phyloP scores from a whole-genome alignment of 2,329 filamentous ascomycete species.

The Aspergillus sp. region DNA sequence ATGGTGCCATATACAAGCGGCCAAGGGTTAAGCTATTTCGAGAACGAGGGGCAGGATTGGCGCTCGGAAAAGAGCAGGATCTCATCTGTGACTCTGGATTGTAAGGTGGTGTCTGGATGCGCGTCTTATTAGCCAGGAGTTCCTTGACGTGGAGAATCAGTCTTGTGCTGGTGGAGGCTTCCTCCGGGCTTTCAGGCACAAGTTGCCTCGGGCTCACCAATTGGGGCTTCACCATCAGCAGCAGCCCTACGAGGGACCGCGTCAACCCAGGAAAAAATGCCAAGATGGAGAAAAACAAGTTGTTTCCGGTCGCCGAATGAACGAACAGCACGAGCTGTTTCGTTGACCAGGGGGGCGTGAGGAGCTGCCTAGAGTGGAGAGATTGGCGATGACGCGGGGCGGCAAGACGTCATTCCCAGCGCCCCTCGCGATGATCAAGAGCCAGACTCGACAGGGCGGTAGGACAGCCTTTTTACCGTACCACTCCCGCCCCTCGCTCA shows the following conservation, averaged over 20 bases:
- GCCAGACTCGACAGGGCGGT: background rate
- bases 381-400: background rate
- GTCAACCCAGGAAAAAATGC: background rate
- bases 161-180: background rate
- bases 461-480: background rate
- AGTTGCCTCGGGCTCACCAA: constrained; percentile 5
- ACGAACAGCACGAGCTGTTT: background rate
- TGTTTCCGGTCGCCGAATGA: background rate
- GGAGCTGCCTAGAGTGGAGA: background rate
- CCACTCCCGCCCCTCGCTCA: background rate
- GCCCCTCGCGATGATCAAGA: background rate
- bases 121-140: background rate
- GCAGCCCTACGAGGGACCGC: constrained; percentile 1
- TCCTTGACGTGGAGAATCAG: background rate
- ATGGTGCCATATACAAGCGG: constrained; percentile 20
- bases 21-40: background rate
- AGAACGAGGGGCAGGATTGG: background rate
- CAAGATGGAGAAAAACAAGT: background rate
- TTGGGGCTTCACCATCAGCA: background rate
- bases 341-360: background rate
- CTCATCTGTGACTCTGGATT: no score
- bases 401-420: background rate
- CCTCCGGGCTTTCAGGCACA: constrained; percentile 1
- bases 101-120: background rate
- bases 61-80: background rate